Evolutionary conservation across 139 green algal species (phyloP).

Genomic region (Ostreobium quekettii): DNA sequence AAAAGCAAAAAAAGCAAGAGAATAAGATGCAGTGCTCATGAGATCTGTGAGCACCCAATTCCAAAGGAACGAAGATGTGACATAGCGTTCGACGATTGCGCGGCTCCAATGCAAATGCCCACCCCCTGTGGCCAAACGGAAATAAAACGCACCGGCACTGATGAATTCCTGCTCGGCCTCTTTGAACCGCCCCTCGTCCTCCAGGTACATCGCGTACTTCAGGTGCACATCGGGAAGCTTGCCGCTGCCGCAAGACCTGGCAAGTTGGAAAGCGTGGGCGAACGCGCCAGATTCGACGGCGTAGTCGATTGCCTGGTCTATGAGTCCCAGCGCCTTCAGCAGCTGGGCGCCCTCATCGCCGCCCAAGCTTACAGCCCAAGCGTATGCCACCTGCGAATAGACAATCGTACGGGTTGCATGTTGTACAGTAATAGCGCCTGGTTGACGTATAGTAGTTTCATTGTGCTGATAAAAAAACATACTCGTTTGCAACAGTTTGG

Average conservation of each 20-base stretch:
- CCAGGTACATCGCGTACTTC: conserved; percentile 81
- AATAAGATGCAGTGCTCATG: too few species aligned
- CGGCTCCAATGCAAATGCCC: background rate
- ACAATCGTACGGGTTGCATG: background rate
- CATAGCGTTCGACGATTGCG: background rate
- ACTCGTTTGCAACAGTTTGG: too few species aligned
- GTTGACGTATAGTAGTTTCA: background rate
- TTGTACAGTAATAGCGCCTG: background rate
- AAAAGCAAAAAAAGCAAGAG: too few species aligned
- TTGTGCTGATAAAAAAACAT: background rate
- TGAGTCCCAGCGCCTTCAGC: conserved; percentile 50
- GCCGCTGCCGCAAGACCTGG: conserved; percentile 33
- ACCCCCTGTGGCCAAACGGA: background rate
- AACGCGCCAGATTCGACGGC: conserved; percentile 61
- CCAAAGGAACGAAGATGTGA: background rate
- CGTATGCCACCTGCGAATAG: conserved; percentile 64
- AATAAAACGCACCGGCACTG: conserved; percentile 21
- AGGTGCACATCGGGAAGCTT: conserved; percentile 65
- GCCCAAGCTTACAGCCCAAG: conserved; percentile 58
- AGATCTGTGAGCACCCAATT: too few species aligned
- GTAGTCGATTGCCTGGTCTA: conserved; percentile 63
- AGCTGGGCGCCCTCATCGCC: conserved; percentile 56
- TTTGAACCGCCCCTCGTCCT: conserved; percentile 67
- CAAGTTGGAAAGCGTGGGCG: conserved; percentile 57
- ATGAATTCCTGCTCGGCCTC: conserved; percentile 63